Conservation (phyloP, 2,329 filamentous ascomycete species). For the Pseudogymnoascus sp. region DNA sequence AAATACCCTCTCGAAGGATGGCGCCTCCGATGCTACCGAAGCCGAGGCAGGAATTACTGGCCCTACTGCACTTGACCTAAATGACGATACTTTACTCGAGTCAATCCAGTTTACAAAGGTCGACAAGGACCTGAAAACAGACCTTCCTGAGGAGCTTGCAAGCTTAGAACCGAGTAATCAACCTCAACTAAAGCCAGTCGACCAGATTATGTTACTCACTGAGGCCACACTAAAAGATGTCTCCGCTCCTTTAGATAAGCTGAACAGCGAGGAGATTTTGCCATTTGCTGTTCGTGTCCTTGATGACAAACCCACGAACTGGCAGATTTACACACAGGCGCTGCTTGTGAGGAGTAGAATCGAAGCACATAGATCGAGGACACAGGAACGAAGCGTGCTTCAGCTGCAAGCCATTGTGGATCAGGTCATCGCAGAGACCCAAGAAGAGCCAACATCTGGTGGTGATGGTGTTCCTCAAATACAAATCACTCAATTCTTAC, state of each 20-base stretch:
- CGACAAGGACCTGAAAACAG: constrained; percentile 31
- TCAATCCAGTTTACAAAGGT: constrained; percentile 62
- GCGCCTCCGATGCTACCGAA: constrained; percentile 17
- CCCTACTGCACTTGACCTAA: constrained; percentile 67
- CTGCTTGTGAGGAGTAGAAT: constrained; percentile 82
- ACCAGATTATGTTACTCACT: constrained; percentile 83
- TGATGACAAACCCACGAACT: constrained; percentile 83
- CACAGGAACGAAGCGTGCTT: constrained; percentile 78
- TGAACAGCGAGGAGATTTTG: constrained; percentile 88
- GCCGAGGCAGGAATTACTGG: constrained; percentile 31
- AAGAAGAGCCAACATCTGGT: constrained; percentile 20
- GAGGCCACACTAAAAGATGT: constrained; percentile 85
- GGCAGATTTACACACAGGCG: constrained; percentile 95
- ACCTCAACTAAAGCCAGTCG: constrained; percentile 70
- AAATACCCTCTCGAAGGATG: constrained; percentile 11
- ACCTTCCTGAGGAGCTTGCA: constrained; percentile 53
- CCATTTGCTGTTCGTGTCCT: constrained; percentile 86
- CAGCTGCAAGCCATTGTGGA: constrained; percentile 94
- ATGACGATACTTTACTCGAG: constrained; percentile 90
- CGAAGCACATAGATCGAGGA: constrained; percentile 78
- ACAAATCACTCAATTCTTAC: constrained; percentile 70
- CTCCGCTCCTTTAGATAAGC: constrained; percentile 67
- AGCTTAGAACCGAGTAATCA: constrained; percentile 69
- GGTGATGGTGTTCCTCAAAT: constrained; percentile 31
- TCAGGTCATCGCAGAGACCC: constrained; percentile 82